phyloP scores from a whole-genome alignment of 192 early-diverging fungal genomes.

The Linderina pennispora region DNA sequence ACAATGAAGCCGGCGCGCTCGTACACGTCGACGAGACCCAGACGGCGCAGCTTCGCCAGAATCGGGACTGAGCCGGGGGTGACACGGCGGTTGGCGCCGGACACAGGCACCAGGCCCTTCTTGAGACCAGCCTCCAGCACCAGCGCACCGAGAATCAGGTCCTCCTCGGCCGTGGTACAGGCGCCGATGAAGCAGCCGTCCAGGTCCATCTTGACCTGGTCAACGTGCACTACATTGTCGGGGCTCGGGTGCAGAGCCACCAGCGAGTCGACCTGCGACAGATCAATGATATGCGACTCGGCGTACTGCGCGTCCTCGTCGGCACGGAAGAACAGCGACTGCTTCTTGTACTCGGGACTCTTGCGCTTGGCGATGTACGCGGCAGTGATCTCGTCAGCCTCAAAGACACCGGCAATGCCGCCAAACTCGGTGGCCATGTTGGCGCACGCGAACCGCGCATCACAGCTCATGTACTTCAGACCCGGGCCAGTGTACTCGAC shows the following conservation, averaged over 20 bases:
- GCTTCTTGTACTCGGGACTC: slow-evolving; percentile 61
- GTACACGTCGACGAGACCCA: slow-evolving; percentile 70
- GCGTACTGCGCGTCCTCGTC: slow-evolving; percentile 72
- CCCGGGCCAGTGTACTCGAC: slow-evolving; percentile 74
- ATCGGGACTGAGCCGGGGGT: slow-evolving; percentile 75
- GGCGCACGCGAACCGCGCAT: slow-evolving; percentile 73
- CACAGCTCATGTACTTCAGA: slow-evolving; percentile 73
- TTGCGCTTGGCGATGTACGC: slow-evolving; percentile 68
- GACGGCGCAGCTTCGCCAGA: slow-evolving; percentile 65
- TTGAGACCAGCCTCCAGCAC: slow-evolving; percentile 70
- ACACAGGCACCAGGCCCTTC: slow-evolving; percentile 56
- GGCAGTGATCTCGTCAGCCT: slow-evolving; percentile 67
- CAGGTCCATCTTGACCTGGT: slow-evolving; percentile 57
- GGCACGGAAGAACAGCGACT: slow-evolving; percentile 66
- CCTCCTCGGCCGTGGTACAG: slow-evolving; percentile 79
- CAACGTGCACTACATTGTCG: slow-evolving; percentile 66
- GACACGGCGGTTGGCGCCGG: slow-evolving; percentile 61
- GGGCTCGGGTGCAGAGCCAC: slow-evolving; percentile 70
- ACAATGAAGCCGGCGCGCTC: slow-evolving; percentile 67
- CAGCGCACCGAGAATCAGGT: slow-evolving; percentile 69
- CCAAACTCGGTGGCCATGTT: slow-evolving; percentile 87
- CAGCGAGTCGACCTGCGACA: slow-evolving; percentile 60
- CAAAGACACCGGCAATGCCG: slow-evolving; percentile 78
- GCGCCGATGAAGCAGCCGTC: slow-evolving; percentile 80
- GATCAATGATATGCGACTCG: slow-evolving; percentile 70